phyloP scores from a whole-genome alignment of 2,329 filamentous ascomycete genomes.

The Lasiodiplodia sp. region DNA sequence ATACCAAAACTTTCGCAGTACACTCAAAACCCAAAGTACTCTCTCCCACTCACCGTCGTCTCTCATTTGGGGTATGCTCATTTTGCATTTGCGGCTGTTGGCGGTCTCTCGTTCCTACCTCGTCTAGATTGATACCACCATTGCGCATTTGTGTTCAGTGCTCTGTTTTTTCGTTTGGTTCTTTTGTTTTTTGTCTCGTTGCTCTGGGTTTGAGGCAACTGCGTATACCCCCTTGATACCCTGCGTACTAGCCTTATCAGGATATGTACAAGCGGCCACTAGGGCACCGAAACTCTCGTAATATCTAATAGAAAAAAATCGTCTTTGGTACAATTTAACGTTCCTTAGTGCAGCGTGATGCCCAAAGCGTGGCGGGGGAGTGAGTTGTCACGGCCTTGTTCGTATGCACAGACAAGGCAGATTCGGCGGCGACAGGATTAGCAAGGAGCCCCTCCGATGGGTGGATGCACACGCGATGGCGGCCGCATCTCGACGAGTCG shows the following conservation, averaged over 20 bases:
- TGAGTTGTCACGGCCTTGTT: constrained; percentile 18
- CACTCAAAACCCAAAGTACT: constrained; percentile 32
- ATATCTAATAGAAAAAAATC: constrained; percentile 31
- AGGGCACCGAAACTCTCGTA: constrained; percentile 31
- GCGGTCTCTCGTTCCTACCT: constrained; percentile 32
- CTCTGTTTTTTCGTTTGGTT: constrained; percentile 23
- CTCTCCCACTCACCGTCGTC: constrained; percentile 37
- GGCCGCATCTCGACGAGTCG: not conserved
- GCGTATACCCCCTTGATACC: constrained; percentile 32
- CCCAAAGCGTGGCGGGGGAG: constrained; percentile 3
- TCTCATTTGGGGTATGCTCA: constrained; percentile 42
- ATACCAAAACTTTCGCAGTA: constrained; percentile 41
- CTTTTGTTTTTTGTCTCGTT: constrained; percentile 42
- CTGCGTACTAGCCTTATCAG: constrained; percentile 32
- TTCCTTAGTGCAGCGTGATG: not conserved
- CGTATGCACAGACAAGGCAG: constrained; percentile 21
- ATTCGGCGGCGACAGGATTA: not conserved
- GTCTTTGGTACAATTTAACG: constrained; percentile 19
- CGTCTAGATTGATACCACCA: constrained; percentile 30
- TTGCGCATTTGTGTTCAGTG: constrained; percentile 35
- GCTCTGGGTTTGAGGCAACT: constrained; percentile 40
- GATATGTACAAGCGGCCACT: constrained; percentile 31
- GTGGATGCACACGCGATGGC: not conserved
- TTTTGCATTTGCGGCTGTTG: constrained; percentile 46
- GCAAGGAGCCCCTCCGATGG: not conserved